Percentiles rank a stretch among this genome's conserved stretches.
These are phyloP conservation scores for Salix arbutifolia DNA, from an alignment of 345 rosid genomes.

Conservation along the genomic window DNA sequence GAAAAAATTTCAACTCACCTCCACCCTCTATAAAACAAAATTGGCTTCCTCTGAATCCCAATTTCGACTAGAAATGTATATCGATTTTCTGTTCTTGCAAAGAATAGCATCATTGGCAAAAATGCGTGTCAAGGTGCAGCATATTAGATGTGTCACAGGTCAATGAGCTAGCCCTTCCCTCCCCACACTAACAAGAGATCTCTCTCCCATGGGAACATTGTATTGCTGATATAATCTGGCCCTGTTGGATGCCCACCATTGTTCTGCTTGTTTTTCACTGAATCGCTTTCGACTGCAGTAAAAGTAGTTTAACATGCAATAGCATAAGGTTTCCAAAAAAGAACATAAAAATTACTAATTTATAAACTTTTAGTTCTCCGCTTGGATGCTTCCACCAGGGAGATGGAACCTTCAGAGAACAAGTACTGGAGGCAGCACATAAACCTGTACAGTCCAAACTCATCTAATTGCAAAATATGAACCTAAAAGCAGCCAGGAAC, in stretches of 20 bases:
- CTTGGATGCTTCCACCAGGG: neutral
- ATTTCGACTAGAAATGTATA: constrained; percentile 10
- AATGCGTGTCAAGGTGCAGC: neutral
- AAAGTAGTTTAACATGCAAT: neutral
- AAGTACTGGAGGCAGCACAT: neutral
- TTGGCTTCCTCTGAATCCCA: constrained; percentile 5
- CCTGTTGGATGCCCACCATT: constrained; percentile 28
- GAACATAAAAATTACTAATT: neutral
- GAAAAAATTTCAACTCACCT: constrained; percentile 12
- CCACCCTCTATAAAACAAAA: neutral
- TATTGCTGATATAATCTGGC: constrained; percentile 21
- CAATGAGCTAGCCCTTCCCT: constrained; percentile 36
- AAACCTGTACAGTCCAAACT: neutral
- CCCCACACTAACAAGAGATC: constrained; percentile 12
- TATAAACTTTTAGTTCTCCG: neutral
- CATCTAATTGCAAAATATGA: neutral
- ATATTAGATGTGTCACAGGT: constrained; percentile 8
- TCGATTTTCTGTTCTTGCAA: constrained; percentile 3
- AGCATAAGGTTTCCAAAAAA: neutral
- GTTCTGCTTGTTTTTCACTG: constrained; percentile 32
- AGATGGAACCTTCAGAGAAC: too few species aligned
- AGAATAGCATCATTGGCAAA: neutral
- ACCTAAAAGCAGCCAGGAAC: neutral
- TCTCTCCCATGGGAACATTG: constrained; percentile 20
- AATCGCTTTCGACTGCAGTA: constrained; percentile 23